Evolutionary conservation across 106 monocot genomes (phyloP), one percentile per base, ranked within the genome.

Genomic region (Vanilla planifolia): DNA sequence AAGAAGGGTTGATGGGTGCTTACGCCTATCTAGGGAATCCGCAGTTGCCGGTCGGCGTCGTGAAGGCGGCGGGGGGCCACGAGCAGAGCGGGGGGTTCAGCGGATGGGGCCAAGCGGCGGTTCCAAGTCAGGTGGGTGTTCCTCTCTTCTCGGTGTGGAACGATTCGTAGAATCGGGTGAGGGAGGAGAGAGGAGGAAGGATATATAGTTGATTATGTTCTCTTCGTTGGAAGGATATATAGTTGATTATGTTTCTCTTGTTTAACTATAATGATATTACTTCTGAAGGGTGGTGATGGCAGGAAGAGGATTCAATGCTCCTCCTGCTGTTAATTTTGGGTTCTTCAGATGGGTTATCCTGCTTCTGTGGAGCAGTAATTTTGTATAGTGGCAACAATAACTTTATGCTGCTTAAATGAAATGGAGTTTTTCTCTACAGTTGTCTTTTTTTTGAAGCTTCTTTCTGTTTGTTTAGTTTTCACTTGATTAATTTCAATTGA

Each of bases 91-190:
- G 48, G 21, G 5, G 61, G 33, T 19, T 33, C 25, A 11, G 30
- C 2, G 8, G 62, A 4, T n/a, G 34, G 55, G 16, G 40, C 3
- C 23, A 6, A 46, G 17, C 35, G 52, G 41, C 67, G 60, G 17
- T 59, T 1, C 37, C 73, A 1, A 77, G 46, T 19, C 71, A 71
- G 57, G 51, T n/a, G 48, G 92, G 83, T 40, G 73, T 67, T 60
- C 69, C 83, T 4, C 43, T 78, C 4, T 92, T 92, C 80, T 65
- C 72, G 0, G 80, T 81, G n/a, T 92, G 86, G 92, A 87, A 92
- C 42, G 83, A 92, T 69, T 70, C 80, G 11, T 79, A 66, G 17
- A 3, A 1, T 20, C n/a, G 26, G 43, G n/a, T n/a, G n/a, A 13
- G 13, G 5, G 47, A 14, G 37, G 25, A 17, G 9, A 21, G 29